These are phyloP conservation scores for Cylindrotheca closterium DNA, from an alignment of 108 stramenopile genomes.

Conservation along the genomic window DNA sequence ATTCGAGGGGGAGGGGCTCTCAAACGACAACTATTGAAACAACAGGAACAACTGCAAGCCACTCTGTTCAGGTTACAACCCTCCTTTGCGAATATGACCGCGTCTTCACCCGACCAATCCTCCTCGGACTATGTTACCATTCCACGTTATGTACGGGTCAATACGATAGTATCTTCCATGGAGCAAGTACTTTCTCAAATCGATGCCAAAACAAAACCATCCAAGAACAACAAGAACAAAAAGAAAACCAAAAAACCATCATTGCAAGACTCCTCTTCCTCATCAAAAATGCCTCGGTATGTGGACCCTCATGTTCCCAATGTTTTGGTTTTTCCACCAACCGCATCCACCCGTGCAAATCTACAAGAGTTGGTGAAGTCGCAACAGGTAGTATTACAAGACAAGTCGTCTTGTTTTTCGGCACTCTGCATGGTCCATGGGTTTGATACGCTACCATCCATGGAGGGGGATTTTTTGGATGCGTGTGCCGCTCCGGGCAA, in stretches of 20 bases:
- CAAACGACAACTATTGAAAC: conserved; percentile 74
- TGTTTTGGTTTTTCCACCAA: conserved; percentile 78
- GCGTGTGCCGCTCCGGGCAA: conserved; percentile 99
- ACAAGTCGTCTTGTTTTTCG: conserved; percentile 96
- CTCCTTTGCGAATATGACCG: neutral
- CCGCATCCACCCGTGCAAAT: conserved; percentile 33
- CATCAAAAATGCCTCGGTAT: conserved; percentile 41
- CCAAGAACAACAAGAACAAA: too few relatives aligned
- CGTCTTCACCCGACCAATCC: neutral
- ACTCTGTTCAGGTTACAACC: conserved; percentile 23
- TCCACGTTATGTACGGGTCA: conserved; percentile 85
- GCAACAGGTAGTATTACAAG: conserved; percentile 84
- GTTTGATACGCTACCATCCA: conserved; percentile 30
- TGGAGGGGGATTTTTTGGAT: conserved; percentile 70
- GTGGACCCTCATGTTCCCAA: conserved; percentile 77
- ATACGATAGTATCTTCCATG: conserved; percentile 52
- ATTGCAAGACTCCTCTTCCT: neutral
- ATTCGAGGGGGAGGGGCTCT: conserved; percentile 85
- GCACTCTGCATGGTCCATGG: conserved; percentile 86
- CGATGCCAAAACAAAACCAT: conserved; percentile 7
- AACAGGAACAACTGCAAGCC: conserved; percentile 46
- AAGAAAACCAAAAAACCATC: neutral
- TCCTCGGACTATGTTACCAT: conserved; percentile 23
- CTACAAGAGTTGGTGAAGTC: conserved; percentile 62
- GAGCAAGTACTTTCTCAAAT: conserved; percentile 43